These are phyloP conservation scores for Flaveria ramosissima DNA, from an alignment of 129 eudicot species.

Conservation along the genomic window DNA sequence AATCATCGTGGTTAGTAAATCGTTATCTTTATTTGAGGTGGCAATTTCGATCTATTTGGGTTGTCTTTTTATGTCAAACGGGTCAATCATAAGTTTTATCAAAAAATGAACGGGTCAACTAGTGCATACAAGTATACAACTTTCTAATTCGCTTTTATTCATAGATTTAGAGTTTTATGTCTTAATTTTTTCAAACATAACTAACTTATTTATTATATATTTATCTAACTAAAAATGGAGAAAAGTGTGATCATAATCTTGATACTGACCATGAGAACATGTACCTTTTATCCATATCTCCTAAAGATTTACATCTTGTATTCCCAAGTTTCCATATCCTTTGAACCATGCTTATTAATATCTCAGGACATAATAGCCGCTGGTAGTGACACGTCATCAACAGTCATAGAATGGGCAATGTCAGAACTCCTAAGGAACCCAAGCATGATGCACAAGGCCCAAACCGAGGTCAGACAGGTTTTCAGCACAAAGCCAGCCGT, in stretches of 20 bases:
- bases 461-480: constrained; percentile 26
- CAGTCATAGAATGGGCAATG: constrained; percentile 42
- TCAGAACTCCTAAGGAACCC: constrained; percentile 38
- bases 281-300: not conserved
- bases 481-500: constrained; percentile 23
- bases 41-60: not conserved
- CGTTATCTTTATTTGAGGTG: not conserved
- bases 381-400: constrained; percentile 43
- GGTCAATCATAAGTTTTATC: not conserved
- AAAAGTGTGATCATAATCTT: not conserved
- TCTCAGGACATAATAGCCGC: constrained; percentile 37
- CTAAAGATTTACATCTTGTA: not conserved
- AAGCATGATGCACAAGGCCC: constrained; percentile 30
- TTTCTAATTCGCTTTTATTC: not conserved
- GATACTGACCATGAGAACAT: not conserved
- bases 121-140: not conserved
- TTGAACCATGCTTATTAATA: not conserved
- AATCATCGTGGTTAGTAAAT: constrained; percentile 34
- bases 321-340: not conserved
- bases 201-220: not conserved
- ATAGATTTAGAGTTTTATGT: not conserved
- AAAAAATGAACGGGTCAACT: not conserved
- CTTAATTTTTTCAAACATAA: not conserved
- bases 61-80: not conserved
- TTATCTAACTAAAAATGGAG: not conserved